Evolutionary conservation across 2,329 filamentous ascomycete species (phyloP).

Genomic region (Neodidymelliopsis sp.): DNA sequence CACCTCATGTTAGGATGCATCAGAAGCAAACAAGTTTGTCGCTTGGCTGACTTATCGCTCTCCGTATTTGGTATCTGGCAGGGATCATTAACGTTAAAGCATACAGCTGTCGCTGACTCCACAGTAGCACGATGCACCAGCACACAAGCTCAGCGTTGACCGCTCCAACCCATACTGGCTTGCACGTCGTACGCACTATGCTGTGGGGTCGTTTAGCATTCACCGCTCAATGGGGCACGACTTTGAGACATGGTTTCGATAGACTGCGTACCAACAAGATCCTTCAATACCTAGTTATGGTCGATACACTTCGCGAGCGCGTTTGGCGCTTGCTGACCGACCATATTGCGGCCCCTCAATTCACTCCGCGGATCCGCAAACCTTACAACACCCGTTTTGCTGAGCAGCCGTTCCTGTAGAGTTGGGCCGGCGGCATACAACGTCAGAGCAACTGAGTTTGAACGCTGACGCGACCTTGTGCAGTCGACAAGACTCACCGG

Average conservation of each 20-base stretch:
- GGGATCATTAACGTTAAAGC: background rate
- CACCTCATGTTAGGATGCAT: background rate
- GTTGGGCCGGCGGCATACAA: background rate
- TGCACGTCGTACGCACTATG: background rate
- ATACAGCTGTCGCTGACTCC: slow-evolving; percentile 7
- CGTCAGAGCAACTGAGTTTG: slow-evolving; percentile 7
- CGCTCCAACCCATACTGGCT: slow-evolving; percentile 4
- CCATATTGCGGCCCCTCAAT: slow-evolving; percentile 1
- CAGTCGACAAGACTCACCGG: slow-evolving; percentile 4
- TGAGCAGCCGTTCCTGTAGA: background rate
- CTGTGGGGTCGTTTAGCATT: slow-evolving; percentile 11
- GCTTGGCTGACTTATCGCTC: slow-evolving; percentile 1
- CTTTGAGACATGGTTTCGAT: slow-evolving; percentile 4
- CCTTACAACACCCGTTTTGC: background rate
- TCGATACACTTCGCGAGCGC: slow-evolving; percentile 6
- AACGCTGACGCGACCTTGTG: background rate
- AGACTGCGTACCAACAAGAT: slow-evolving; percentile 14
- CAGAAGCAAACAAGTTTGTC: background rate
- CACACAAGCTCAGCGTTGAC: slow-evolving; percentile 2
- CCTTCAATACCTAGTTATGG: slow-evolving; percentile 12
- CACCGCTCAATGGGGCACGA: slow-evolving; percentile 8
- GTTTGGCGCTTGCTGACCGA: slow-evolving; percentile 17
- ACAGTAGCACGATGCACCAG: slow-evolving; percentile 12
- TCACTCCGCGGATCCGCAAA: background rate
- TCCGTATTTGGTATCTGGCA: background rate